Base-by-base conservation (phyloP, 208 protist species). In the Angomonas desouzai region DNA sequence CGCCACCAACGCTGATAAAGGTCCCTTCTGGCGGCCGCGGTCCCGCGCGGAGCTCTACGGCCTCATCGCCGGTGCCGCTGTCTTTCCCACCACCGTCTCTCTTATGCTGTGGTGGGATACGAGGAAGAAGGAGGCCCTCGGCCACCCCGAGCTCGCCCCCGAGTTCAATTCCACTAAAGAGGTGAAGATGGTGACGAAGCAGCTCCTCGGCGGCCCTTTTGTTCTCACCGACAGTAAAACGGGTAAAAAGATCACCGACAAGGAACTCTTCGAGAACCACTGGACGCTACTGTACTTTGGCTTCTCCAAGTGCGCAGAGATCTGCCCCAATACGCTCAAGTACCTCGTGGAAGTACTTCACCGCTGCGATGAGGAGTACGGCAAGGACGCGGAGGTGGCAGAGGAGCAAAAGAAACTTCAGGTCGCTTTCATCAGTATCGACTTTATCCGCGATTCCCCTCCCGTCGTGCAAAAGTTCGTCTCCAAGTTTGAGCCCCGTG, bases 201-300 rank as follows among this genome's bases (percentile, higher is more conserved):
- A 77, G n/a, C 75, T 83, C 29, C 79, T 93, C 32, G 87, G 87
- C 3, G 87, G 87, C 0, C 87, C 87, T 10, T 93, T 93, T 40
- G 30, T 62, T 6, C 55, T 93, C 45, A 64, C 70, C 7, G 83
- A 90, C 30, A 87, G 81, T 29, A 36, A 64, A 13, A 91, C 77
- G 1, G 87, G 87, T 0, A 62, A 79, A n/a, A 75, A 75, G 30
- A 77, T 88, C 33, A 91, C 81, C 0, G 83, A 87, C 51, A 36
- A 77, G 48, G 76, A 92, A 18, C 45, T 94, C 11, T 90, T 94
- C 53, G 55, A 77, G 13, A 67, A 88, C 59, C 75, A 89, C 49
- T 94, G 88, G 85, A 90, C 82, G 18, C 66, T 94, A 6, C 62
- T 94, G 0, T 94, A 94, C 67, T 94, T 94, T 80, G 88, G 88